phyloP scores from a whole-genome alignment of 2,329 filamentous ascomycete species.

The Westerdykella ornata region DNA sequence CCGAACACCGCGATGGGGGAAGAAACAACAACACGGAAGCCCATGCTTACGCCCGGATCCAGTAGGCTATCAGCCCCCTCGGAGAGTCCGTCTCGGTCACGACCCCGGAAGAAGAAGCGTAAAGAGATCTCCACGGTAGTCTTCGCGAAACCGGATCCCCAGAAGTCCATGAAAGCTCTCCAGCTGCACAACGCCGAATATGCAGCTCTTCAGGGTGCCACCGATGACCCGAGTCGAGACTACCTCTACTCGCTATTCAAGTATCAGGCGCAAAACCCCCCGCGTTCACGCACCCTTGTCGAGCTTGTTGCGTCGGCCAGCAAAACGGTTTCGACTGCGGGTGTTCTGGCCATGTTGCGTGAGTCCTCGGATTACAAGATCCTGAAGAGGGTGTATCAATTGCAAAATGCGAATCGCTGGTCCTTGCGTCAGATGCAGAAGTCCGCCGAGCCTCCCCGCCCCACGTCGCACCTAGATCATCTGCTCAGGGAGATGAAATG shows the following conservation, averaged over 20 bases:
- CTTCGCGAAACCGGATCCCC: conserved; percentile 58
- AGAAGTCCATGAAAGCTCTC: conserved; percentile 22
- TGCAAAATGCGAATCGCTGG: conserved; percentile 90
- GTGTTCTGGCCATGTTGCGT: conserved; percentile 74
- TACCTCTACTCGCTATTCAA: conserved; percentile 58
- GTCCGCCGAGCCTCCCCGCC: conserved; percentile 70
- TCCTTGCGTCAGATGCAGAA: conserved; percentile 83
- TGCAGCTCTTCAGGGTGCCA: conserved; percentile 41
- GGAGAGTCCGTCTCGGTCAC: conserved; percentile 21
- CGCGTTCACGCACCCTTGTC: conserved; percentile 50
- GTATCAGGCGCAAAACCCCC: conserved; percentile 52
- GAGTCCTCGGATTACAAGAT: conserved; percentile 86
- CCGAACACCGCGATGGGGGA: conserved; percentile 67
- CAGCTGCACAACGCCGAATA: conserved; percentile 37
- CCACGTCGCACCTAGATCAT: conserved; percentile 75
- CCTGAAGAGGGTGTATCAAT: conserved; percentile 75
- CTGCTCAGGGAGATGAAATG: conserved; percentile 89
- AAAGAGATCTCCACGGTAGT: conserved; percentile 69
- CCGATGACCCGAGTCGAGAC: conserved; percentile 46
- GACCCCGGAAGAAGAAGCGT: conserved; percentile 35
- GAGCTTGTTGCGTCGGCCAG: conserved; percentile 74
- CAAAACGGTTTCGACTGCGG: conserved; percentile 82
- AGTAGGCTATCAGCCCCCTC: conserved; percentile 21
- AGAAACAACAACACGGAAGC: conserved; percentile 46
- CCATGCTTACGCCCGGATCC: conserved; percentile 38